Percentiles rank a stretch among this genome's conserved stretches.
Conservation (phyloP, 352 stramenopile species). For the Globisporangium barbulae region DNA sequence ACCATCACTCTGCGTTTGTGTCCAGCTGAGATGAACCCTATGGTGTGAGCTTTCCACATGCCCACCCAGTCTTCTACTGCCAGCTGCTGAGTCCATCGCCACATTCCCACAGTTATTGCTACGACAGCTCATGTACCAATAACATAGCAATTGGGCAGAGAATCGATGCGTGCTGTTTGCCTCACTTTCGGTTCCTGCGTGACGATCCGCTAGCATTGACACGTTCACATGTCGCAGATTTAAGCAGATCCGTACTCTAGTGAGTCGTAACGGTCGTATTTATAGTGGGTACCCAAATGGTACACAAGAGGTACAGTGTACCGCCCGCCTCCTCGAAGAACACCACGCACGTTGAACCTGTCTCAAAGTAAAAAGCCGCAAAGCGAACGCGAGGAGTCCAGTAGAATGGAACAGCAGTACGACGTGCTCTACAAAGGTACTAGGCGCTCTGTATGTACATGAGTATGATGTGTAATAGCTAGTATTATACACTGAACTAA, state of each 20-base stretch:
- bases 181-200: too few species aligned
- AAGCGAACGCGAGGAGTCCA: background rate
- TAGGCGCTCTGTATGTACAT: conserved; percentile 24
- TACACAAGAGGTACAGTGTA: background rate
- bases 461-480: background rate
- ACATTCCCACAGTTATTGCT: too few species aligned
- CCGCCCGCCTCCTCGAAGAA: background rate
- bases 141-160: background rate
- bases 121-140: too few species aligned
- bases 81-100: too few species aligned
- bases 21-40: background rate
- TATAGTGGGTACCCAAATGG: background rate
- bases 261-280: background rate
- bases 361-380: background rate
- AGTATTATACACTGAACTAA: too few species aligned
- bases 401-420: conserved; percentile 57
- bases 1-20: background rate
- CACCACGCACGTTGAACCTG: conserved; percentile 11
- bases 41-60: background rate
- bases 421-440: conserved; percentile 81
- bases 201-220: background rate
- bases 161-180: background rate
- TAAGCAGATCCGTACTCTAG: background rate
- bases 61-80: too few species aligned
- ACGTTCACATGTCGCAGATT: conserved; percentile 7